Base-by-base conservation (phyloP, 345 rosid genomes). In the Lepidium didymum region DNA sequence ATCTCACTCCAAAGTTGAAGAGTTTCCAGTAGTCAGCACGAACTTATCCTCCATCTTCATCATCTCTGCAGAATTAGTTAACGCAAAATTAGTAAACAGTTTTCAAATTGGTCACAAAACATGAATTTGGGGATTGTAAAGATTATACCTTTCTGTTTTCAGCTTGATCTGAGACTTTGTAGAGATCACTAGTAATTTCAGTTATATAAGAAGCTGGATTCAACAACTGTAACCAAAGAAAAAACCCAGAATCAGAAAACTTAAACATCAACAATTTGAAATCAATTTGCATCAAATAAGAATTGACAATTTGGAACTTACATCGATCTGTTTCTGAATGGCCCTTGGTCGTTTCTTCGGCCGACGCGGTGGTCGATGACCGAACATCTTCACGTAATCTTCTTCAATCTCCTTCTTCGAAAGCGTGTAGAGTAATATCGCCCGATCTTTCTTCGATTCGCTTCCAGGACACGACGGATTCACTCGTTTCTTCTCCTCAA, bases 321-420 rank as follows among this genome's bases (percentile, higher is more conserved):
- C 98, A 74, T 93, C 88, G 70, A 90, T 18, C 37, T 81, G 81
- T 67, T 73, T 90, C 83, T 90, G 98, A 46, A 85, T 75, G 11
- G 38, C 40, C 52, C 84, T 82, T 8, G 82, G 72, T 31, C 92
- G 82, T 79, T 85, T 93, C 86, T 85, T 88, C 15, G 90, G 94
- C 41, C 92, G 70, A 49, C 94, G 79, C 5, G 81, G 67, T 10
- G 96, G 96, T 53, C 79, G 61, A 4, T 73, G 83, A 14, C 89
- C 83, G 1, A 70, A 9, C 54, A 87, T 70, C 77, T 15, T 57
- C 80, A 81, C 50, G 58, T 72, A 87, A 74, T 92, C 98, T 11
- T 80, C 85, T 51, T 87, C 90, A 70, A 88, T 77, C 85, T 92
- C 98, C 74, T 83, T 81, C 86, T 60, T 87, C 34, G 82, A 35